These are phyloP conservation scores for Scheffersomyces lignosus DNA, from an alignment of 805 yeast genomes.

Conservation along the genomic window DNA sequence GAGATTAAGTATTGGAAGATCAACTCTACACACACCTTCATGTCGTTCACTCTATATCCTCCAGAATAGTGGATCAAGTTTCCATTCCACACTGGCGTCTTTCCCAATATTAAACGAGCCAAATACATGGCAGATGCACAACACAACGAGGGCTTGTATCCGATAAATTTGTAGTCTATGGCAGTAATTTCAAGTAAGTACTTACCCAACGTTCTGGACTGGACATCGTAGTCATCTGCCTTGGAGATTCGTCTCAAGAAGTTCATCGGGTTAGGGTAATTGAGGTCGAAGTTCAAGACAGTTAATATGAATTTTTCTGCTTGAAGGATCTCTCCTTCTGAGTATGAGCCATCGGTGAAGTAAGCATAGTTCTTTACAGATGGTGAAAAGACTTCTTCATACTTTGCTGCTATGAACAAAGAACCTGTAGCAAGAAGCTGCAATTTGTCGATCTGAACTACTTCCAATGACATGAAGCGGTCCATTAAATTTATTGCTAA, in stretches of 20 bases:
- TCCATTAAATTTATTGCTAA: constrained; percentile 86
- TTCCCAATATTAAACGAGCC: constrained; percentile 71
- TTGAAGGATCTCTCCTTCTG: constrained; percentile 75
- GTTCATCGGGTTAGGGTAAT: constrained; percentile 88
- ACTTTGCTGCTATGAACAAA: constrained; percentile 86
- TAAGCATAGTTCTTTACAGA: constrained; percentile 82
- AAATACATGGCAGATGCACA: constrained; percentile 89
- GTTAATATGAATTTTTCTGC: constrained; percentile 82
- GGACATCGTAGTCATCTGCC: constrained; percentile 86
- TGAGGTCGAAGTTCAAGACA: constrained; percentile 68
- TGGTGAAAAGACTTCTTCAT: constrained; percentile 89
- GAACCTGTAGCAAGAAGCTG: constrained; percentile 87
- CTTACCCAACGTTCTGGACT: constrained; percentile 81
- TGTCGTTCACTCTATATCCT: constrained; percentile 73
- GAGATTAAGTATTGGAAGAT: constrained; percentile 74
- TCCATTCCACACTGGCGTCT: constrained; percentile 72
- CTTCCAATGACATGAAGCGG: constrained; percentile 73
- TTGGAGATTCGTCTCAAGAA: constrained; percentile 84
- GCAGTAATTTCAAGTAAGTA: constrained; percentile 76
- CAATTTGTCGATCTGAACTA: constrained; percentile 72
- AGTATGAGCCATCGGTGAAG: constrained; percentile 82
- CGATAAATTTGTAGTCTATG: constrained; percentile 74
- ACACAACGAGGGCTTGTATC: constrained; percentile 70
- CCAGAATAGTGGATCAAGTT: constrained; percentile 90
- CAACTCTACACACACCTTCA: constrained; percentile 70